Evolutionary conservation across 202 grass and related monocot genomes (phyloP).

Genomic region (Elaeis oleifera): DNA sequence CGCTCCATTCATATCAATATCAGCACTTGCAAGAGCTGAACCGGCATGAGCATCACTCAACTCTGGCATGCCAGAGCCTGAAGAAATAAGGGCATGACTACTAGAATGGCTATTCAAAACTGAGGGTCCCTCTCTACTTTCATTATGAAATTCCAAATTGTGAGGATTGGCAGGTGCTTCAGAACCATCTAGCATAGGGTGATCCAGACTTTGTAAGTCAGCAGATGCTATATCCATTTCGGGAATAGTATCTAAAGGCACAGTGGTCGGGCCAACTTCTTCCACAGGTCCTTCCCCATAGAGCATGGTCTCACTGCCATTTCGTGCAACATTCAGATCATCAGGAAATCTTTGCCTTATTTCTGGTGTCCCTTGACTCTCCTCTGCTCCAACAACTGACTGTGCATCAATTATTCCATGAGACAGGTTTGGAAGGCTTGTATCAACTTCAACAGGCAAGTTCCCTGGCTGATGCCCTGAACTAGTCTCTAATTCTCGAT

Average conservation of each 20-base stretch:
- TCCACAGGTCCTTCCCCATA: conserved; percentile 18
- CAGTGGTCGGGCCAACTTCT: neutral
- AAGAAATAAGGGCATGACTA: conserved; percentile 49
- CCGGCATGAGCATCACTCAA: conserved; percentile 57
- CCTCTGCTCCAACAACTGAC: conserved; percentile 4
- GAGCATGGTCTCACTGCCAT: conserved; percentile 21
- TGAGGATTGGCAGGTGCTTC: conserved; percentile 24
- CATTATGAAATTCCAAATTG: conserved; percentile 27
- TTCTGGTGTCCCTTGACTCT: conserved; percentile 9
- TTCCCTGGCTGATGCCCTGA: conserved; percentile 17
- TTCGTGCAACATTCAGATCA: conserved; percentile 19
- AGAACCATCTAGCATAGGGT: conserved; percentile 22
- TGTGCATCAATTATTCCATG: conserved; percentile 23
- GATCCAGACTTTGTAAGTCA: conserved; percentile 22
- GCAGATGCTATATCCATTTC: conserved; percentile 28
- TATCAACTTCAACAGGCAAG: conserved; percentile 24
- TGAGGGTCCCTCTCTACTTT: conserved; percentile 37
- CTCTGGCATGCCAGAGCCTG: conserved; percentile 37
- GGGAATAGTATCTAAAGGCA: conserved; percentile 6
- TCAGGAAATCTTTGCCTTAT: conserved; percentile 10
- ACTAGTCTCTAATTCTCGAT: conserved; percentile 14
- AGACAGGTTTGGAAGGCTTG: conserved; percentile 4
- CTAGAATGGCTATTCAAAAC: conserved; percentile 39
- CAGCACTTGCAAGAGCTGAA: conserved; percentile 28
- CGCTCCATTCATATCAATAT: conserved; percentile 41